Percentiles rank a stretch among this genome's conserved stretches.
phyloP scores from a whole-genome alignment of 345 rosid genomes.

The Citrus sinensis region DNA sequence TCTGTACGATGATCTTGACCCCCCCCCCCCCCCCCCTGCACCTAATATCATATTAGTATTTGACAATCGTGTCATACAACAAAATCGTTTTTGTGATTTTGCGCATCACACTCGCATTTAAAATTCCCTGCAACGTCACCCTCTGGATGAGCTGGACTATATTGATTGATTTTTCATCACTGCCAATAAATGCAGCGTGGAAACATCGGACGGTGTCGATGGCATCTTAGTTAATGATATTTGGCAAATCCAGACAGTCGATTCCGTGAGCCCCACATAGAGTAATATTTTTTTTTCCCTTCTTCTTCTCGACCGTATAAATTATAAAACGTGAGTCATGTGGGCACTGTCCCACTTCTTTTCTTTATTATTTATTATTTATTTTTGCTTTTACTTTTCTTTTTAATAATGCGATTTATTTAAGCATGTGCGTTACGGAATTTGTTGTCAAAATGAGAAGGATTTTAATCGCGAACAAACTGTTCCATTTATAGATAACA shows the following conservation, averaged over 20 bases:
- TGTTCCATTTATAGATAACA: background rate
- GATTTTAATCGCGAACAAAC: too few relatives aligned
- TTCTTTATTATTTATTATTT: background rate
- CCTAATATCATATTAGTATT: background rate
- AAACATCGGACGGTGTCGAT: slow-evolving; percentile 38
- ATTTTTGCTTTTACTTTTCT: too few relatives aligned
- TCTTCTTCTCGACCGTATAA: background rate
- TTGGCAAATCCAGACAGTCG: background rate
- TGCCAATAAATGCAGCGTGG: slow-evolving; percentile 11
- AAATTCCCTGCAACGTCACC: background rate
- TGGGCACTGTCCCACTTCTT: background rate
- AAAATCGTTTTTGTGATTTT: background rate
- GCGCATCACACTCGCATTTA: background rate
- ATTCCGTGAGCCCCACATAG: background rate
- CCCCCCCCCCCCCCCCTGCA: background rate
- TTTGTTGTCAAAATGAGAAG: too few relatives aligned
- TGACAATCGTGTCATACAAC: background rate
- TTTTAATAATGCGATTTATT: too few relatives aligned
- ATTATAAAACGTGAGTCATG: slow-evolving; percentile 29
- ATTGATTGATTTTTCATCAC: background rate
- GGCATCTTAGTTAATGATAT: slow-evolving; percentile 20
- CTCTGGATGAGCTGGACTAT: background rate
- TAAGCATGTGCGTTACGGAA: too few relatives aligned
- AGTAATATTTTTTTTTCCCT: background rate
- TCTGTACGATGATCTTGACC: background rate